A percentile compares a stretch with the other conserved stretches of the same genome.
Conservation (phyloP, 345 rosid genomes). For the Melaleuca quinquenervia region DNA sequence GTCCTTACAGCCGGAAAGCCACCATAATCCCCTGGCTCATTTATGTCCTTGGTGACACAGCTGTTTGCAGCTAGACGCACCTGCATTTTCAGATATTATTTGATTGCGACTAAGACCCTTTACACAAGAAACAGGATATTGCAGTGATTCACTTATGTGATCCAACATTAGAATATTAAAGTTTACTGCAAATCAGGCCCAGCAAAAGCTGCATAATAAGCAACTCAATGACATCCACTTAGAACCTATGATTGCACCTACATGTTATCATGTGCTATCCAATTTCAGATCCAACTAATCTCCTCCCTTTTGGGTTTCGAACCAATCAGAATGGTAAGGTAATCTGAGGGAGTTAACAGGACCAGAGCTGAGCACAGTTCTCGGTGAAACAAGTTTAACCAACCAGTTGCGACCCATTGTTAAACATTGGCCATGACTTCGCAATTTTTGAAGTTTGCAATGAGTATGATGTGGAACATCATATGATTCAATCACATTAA, state of each 20-base stretch:
- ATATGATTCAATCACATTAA: not conserved
- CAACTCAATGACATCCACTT: not conserved
- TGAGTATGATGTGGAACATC: not conserved
- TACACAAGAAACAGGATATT: not conserved
- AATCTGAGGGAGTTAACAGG: not conserved
- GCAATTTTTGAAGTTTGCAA: not conserved
- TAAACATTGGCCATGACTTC: not conserved
- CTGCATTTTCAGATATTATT: conserved; percentile 10
- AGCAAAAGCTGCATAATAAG: not conserved
- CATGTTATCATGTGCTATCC: not conserved
- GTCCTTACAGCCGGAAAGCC: conserved; percentile 84
- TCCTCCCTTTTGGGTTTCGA: not conserved
- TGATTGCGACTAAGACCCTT: not conserved
- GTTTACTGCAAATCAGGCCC: not conserved
- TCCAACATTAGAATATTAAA: not conserved
- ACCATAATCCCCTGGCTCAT: conserved; percentile 73
- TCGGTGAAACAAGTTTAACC: not conserved
- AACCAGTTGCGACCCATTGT: not conserved
- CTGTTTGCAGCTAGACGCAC: conserved; percentile 75
- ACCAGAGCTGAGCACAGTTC: not conserved
- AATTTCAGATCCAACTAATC: not conserved
- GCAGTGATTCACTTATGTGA: not conserved
- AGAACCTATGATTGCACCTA: not conserved
- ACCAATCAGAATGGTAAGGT: not conserved
- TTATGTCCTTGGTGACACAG: conserved; percentile 66